Evolutionary conservation across 2,329 filamentous ascomycete genomes (phyloP).

Genomic region (Pseudocercospora ulei): DNA sequence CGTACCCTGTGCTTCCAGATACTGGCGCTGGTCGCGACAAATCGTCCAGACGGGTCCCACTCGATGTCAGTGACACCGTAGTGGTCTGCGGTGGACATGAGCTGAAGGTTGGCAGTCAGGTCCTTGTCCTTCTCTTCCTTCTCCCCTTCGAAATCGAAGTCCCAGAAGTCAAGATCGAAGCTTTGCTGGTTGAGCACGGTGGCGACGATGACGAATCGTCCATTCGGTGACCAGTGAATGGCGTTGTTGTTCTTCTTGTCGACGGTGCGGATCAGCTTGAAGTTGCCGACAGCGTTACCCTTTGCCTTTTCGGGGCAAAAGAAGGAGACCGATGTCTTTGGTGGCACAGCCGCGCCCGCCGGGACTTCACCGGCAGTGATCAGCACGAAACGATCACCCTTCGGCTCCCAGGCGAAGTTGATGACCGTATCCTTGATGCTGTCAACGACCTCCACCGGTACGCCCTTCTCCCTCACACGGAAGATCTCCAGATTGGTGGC

Average conservation of each 20-base stretch:
- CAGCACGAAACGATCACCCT: slow-evolving; percentile 91
- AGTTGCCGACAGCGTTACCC: slow-evolving; percentile 71
- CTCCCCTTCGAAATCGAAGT: slow-evolving; percentile 95
- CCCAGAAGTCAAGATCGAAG: slow-evolving; percentile 95
- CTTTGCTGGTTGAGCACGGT: slow-evolving; percentile 87
- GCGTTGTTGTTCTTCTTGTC: slow-evolving; percentile 99
- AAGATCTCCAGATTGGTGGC: slow-evolving; percentile 98
- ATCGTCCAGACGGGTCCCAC: slow-evolving; percentile 94
- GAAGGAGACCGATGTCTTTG: slow-evolving; percentile 91
- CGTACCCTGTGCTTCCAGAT: slow-evolving; percentile 93
- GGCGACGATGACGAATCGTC: slow-evolving; percentile 87
- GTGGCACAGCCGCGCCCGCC: slow-evolving; percentile 67
- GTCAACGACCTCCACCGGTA: slow-evolving; percentile 95
- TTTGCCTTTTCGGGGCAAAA: slow-evolving; percentile 95
- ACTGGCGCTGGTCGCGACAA: slow-evolving; percentile 84
- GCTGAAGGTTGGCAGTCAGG: slow-evolving; percentile 82
- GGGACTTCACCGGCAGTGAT: slow-evolving; percentile 86
- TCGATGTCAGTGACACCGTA: slow-evolving; percentile 97
- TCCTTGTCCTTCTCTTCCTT: slow-evolving; percentile 83
- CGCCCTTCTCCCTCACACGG: slow-evolving; percentile 92
- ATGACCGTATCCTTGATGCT: slow-evolving; percentile 97
- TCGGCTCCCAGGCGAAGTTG: slow-evolving; percentile 99
- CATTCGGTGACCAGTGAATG: slow-evolving; percentile 97
- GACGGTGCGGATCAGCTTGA: slow-evolving; percentile 86
- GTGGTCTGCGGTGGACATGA: slow-evolving; percentile 89